phyloP scores from a whole-genome alignment of 495 filamentous ascomycete species.

The Hypoxylon intermedium region DNA sequence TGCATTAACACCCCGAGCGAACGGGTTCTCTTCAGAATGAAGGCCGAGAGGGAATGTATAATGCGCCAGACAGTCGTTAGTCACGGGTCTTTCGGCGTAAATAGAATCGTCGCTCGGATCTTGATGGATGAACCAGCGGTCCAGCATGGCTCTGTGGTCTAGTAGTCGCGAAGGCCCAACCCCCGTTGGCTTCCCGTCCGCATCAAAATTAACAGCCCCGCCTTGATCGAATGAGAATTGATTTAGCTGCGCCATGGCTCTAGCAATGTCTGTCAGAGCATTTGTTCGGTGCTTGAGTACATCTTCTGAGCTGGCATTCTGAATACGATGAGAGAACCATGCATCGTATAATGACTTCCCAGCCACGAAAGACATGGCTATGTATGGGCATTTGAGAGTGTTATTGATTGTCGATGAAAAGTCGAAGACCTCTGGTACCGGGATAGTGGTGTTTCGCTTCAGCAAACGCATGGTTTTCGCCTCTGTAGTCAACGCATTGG shows the following conservation, averaged over 20 bases:
- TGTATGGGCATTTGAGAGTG: constrained; percentile 20
- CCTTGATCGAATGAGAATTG: constrained; percentile 37
- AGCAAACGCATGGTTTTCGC: constrained; percentile 43
- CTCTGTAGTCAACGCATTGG: constrained; percentile 38
- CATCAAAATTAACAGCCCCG: constrained; percentile 32
- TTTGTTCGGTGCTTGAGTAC: constrained; percentile 28
- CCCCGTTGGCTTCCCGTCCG: constrained; percentile 15
- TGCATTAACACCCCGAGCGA: constrained; percentile 27
- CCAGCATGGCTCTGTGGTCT: constrained; percentile 31
- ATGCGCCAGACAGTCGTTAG: constrained; percentile 23
- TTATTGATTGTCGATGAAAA: constrained; percentile 23
- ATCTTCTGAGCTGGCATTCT: neutral
- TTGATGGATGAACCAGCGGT: constrained; percentile 30
- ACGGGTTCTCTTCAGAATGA: constrained; percentile 9
- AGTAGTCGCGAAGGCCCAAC: constrained; percentile 22
- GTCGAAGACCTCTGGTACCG: constrained; percentile 42
- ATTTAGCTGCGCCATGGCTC: constrained; percentile 45
- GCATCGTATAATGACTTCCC: constrained; percentile 38
- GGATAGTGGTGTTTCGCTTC: constrained; percentile 40
- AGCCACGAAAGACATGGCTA: constrained; percentile 39
- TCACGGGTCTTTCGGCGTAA: constrained; percentile 21
- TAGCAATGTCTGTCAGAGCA: constrained; percentile 38
- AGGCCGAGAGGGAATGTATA: constrained; percentile 33
- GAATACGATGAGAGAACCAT: constrained; percentile 35
- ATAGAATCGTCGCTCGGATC: constrained; percentile 32